A percentile compares a stretch with the other conserved stretches of the same genome.
These are phyloP conservation scores for Leccinum broughii DNA, from an alignment of 768 basidiomycete genomes.

Conservation along the genomic window DNA sequence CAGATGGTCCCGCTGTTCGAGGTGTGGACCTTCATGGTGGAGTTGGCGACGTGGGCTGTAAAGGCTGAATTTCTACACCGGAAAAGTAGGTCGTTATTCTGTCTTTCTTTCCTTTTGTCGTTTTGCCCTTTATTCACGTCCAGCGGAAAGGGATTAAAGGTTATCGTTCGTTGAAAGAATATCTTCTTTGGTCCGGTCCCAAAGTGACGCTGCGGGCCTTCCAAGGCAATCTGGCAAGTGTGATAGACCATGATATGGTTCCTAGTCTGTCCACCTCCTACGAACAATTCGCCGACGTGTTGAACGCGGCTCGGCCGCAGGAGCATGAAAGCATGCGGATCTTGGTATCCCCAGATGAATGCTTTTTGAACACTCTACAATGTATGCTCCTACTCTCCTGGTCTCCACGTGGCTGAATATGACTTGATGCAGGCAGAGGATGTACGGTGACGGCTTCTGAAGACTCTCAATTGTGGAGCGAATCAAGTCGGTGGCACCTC, in stretches of 20 bases:
- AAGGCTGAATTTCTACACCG: neutral
- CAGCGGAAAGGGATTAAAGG: neutral
- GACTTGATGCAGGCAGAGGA: neutral
- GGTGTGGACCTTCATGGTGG: neutral
- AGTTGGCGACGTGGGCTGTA: neutral
- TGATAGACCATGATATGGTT: neutral
- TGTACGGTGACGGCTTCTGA: neutral
- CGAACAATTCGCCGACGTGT: neutral
- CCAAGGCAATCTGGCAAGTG: neutral
- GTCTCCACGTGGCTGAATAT: neutral
- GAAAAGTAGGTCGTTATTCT: neutral
- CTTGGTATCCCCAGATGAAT: neutral
- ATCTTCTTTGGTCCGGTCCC: neutral
- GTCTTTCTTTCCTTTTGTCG: neutral
- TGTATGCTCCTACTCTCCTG: neutral
- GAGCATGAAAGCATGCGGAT: neutral
- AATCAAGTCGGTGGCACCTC: neutral
- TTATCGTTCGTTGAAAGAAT: neutral
- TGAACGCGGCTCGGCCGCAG: neutral
- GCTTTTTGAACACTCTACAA: neutral
- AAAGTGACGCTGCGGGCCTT: neutral
- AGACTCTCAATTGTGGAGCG: neutral
- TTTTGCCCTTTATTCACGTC: neutral
- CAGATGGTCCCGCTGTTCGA: neutral
- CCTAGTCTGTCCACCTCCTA: neutral